A percentile compares a stretch with the other conserved stretches of the same genome.
These are phyloP conservation scores for Dalbergia oliveri DNA, from an alignment of 306 rosid species.

Conservation along the genomic window DNA sequence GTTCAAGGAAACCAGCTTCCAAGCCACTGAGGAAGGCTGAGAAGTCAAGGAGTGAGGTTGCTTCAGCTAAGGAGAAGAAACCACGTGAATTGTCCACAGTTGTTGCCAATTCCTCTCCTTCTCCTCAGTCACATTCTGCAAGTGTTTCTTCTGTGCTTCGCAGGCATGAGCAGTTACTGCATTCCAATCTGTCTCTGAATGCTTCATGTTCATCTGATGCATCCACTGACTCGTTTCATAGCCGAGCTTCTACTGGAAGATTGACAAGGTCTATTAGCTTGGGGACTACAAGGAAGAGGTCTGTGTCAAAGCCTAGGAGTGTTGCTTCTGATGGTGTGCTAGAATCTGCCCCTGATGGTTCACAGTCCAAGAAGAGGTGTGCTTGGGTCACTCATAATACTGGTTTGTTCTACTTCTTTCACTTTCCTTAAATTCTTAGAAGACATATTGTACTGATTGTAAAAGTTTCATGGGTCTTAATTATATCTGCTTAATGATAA, in stretches of 20 bases:
- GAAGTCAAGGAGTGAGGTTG: conserved; percentile 53
- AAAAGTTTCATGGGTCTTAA: conserved; percentile 3
- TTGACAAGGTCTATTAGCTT: conserved; percentile 67
- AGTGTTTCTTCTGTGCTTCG: conserved; percentile 67
- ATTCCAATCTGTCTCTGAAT: conserved; percentile 69
- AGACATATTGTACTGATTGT: conserved; percentile 14
- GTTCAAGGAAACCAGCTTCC: conserved; percentile 59
- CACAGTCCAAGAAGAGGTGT: conserved; percentile 70
- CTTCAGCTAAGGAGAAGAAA: conserved; percentile 63
- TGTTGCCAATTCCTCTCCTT: conserved; percentile 56
- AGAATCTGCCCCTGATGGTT: conserved; percentile 65
- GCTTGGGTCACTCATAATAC: conserved; percentile 85
- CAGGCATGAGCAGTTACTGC: conserved; percentile 78
- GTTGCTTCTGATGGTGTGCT: conserved; percentile 75
- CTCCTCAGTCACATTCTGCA: conserved; percentile 63
- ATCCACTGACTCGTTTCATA: conserved; percentile 80
- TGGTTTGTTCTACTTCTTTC: conserved; percentile 60
- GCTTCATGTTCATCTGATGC: conserved; percentile 92
- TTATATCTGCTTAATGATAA: background rate
- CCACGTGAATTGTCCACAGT: conserved; percentile 49
- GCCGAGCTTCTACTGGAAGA: conserved; percentile 84
- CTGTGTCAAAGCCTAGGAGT: conserved; percentile 71
- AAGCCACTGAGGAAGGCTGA: conserved; percentile 70
- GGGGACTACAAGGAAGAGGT: conserved; percentile 68
- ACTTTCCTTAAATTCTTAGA: conserved; percentile 4